Evolutionary conservation across 2,329 filamentous ascomycete genomes (phyloP), one percentile per base, ranked within the genome.

Genomic region (Penicillium expansum): DNA sequence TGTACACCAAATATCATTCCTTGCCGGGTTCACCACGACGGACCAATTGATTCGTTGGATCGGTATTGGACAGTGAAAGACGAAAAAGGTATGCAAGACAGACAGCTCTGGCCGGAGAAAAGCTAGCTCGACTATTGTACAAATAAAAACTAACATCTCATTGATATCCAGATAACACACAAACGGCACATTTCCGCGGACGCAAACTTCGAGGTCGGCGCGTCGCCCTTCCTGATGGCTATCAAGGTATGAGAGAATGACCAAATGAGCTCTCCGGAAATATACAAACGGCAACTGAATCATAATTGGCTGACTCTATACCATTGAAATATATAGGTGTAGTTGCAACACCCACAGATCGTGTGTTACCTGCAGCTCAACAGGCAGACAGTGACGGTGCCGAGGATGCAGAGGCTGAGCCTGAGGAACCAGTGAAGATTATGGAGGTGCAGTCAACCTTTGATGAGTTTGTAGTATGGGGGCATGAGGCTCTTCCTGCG

Each of bases 391-490:
- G 74, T 35, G 79, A 80, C 2, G 70, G 77, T 1, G 68, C 74
- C 2, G 79, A 80, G 10, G 75, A 81, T 16, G 76, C 78, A 1
- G 76, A 80, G 2, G 76, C 78, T 16, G 67, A 77, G 39, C 66
- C 69, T 8, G 71, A 77, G 13, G 79, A 83, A 24, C 79, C 83
- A 1, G 82, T 85, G 10, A 79, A 79, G 20, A 76, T 82, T 1
- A 73, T 93, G 63, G 82, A 89, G 49, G 78, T 84, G 42, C 79
- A 86, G 20, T 86, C 85, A 1, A 80, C 80, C 16, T 97, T 97
- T 69, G 85, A 91, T 7, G 80, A 89, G 53, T 72, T 96, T 49
- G 76, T 91, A 3, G 81, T 96, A n/a, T 97, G 92, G 92, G 87
- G 84, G 0, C 92, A 96, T 71, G 92, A 94, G 63, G 74, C 77